Base-by-base conservation (phyloP, 1,284 basidiomycete genomes). In the Melanopsichium pennsylvanicum region DNA sequence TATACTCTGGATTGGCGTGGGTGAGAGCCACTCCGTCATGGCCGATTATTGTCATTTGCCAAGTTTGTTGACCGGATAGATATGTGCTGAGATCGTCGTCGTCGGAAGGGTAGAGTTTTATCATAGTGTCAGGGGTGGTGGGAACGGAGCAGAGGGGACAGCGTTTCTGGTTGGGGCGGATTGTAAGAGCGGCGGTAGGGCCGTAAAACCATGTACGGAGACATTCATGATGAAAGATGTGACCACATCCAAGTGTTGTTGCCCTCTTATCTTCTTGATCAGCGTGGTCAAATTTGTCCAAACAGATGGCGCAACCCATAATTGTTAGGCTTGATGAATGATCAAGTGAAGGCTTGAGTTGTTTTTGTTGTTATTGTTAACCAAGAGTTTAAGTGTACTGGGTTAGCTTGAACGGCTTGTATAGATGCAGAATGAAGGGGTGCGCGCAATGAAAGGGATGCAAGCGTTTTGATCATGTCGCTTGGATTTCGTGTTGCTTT, bases 281-380 rank as follows among this genome's bases (percentile, higher is more conserved):
- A 1, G 46, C 46, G 33, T 59, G 50, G 18, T 48, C 46, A 35
- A 70, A 70, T 34, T 52, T 62, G 29, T 70, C 68, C 13, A 70
- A 25, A 25, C 68, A 70, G 57, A 70, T 62, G 37, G 45, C 47
- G 47, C 68, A 70, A 26, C 62, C 62, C 68, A 70, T 70, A 39
- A 7, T 23, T 36, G 25, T n/a, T n/a, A n/a, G n/a, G n/a, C n/a
- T n/a, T n/a, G n/a, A n/a, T n/a, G n/a, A n/a, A n/a, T n/a, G n/a
- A n/a, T n/a, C n/a, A n/a, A n/a, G n/a, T n/a, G n/a, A n/a, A n/a
- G n/a, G n/a, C n/a, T n/a, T n/a, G n/a, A n/a, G n/a, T n/a, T n/a
- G n/a, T n/a, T n/a, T n/a, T n/a, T n/a, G n/a, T n/a, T n/a, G n/a
- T n/a, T n/a, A n/a, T n/a, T n/a, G n/a, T n/a, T n/a, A n/a, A n/a